A percentile compares a stretch with the other conserved stretches of the same genome.
These are phyloP conservation scores for Boletus huronensis DNA, from an alignment of 768 basidiomycete genomes.

Conservation along the genomic window DNA sequence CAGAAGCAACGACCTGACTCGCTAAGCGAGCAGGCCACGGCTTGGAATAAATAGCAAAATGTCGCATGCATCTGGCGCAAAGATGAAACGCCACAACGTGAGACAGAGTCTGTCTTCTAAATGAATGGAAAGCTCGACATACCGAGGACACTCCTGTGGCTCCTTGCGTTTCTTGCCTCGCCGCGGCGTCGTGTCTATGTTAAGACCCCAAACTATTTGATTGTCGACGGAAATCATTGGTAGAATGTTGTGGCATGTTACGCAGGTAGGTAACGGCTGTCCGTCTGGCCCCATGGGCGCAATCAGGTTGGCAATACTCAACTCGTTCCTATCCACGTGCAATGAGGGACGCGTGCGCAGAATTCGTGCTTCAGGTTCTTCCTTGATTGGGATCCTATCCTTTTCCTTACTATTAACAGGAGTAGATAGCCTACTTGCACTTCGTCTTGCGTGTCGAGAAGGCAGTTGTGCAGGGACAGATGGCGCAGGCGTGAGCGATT, in stretches of 20 bases:
- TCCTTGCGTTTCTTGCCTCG: constrained; percentile 55
- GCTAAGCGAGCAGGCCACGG: constrained; percentile 67
- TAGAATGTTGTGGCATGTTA: constrained; percentile 66
- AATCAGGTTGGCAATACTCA: constrained; percentile 40
- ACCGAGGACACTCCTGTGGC: constrained; percentile 76
- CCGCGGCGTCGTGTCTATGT: constrained; percentile 42
- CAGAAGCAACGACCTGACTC: constrained; percentile 41
- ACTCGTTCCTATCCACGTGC: constrained; percentile 34
- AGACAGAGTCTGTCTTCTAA: constrained; percentile 9
- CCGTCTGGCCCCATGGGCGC: constrained; percentile 60
- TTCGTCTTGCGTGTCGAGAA: constrained; percentile 29
- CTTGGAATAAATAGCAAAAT: constrained; percentile 70
- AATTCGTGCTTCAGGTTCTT: constrained; percentile 46
- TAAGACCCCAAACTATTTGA: constrained; percentile 71
- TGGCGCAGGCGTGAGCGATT: constrained; percentile 37
- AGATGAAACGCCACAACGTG: constrained; percentile 13
- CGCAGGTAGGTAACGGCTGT: constrained; percentile 64
- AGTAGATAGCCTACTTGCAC: constrained; percentile 31
- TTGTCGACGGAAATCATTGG: constrained; percentile 76
- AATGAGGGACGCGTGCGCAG: constrained; percentile 47
- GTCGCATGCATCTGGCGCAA: constrained; percentile 65
- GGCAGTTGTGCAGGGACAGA: constrained; percentile 25
- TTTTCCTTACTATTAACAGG: constrained; percentile 35
- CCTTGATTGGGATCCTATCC: constrained; percentile 44
- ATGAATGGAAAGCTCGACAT: constrained; percentile 27